Base-by-base conservation (phyloP, 257 asterid genomes). In the Solanum clarkiae region DNA sequence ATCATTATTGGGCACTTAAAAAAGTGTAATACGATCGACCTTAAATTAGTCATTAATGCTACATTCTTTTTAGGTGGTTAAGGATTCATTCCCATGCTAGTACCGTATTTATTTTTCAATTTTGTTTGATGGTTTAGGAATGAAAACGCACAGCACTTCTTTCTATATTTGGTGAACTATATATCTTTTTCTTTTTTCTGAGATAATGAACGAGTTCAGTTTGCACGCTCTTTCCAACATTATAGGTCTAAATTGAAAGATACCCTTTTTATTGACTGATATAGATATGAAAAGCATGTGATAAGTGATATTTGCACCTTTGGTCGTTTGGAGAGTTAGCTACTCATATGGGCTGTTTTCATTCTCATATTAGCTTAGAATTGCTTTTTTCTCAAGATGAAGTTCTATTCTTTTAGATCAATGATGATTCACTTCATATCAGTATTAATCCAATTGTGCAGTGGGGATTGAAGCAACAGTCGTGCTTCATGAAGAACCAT, bases 401-500 rank as follows among this genome's bases (percentile, higher is more conserved):
- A 8, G 57, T 75, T 49, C 8, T 77, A 45, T 77, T 24, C 24
- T 24, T 51, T 14, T 51, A 51, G 47, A 77, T 77, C 20, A 26
- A 51, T 77, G 82, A 15, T 77, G 82, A 15, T 77, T 77, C 75
- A 44, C 80, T 22, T 84, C 40, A 40, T 82, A 17, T 80, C 56
- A 79, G 16, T 45, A 20, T 71, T 77, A 49, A 77, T 51, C 14
- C 45, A 49, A 15, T 51, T 77, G 71, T 81, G 55, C 85, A 96
- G 99, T 96, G 98, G 99, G 99, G 96, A 88, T 84, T 96, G 84
- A 22, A 92, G 88, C 88, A 92, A 72, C 92, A 89, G 49, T 88
- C 95, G 0, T 96, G 99, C 88, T 93, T 96, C 92, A 94, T 93
- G 98, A 92, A 90, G 60, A 94, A 94, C 86, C 98, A 96, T 26